Base-by-base conservation (phyloP, 305 asterid genomes). In the Fraxinus sp. region DNA sequence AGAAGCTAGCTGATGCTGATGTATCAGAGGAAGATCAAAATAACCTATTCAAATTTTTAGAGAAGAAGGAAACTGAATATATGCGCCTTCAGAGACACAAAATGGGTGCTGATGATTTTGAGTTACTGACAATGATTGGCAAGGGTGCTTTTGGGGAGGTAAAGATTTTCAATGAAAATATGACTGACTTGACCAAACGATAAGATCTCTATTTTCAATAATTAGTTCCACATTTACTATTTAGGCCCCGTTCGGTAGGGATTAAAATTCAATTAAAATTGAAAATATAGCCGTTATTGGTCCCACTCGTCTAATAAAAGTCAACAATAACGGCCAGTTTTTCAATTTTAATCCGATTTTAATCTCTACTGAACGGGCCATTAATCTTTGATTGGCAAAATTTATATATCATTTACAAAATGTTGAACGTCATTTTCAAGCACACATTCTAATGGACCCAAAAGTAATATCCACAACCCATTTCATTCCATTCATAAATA, bases 81-180 rank as follows among this genome's bases (percentile, higher is more conserved):
- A 96, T 96, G 99, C 98, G 99, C 82, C 95, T 96, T 73, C 97
- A 94, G 88, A 88, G 99, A 88, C 99, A 93, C 87, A 96, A 94
- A 91, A 94, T 92, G 97, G 98, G 97, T 59, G 93, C 89, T 82
- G 99, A 91, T 89, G 98, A 96, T 84, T 96, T 96, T 89, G 99
- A 96, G 89, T 87, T 96, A 71, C 86, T 96, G 89, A 96, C 99
- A 52, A 92, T 93, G 98, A 96, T 96, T 77, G 99, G 99, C 80
- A 96, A 96, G 86, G 98, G 99, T 83, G 99, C 99, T 81, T 96
- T 96, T 84, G 99, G 99, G 41, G 99, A 96, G 99, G 99, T 96
- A 91, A 82, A 82, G 57, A 81, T 82, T 70, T 22, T 66, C 75
- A 18, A 9, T 8, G 79, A 79, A 83, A 33, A 32, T 80, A 26